Conservation (phyloP, 116 monocot species). For the Trichopus zeylanicus region DNA sequence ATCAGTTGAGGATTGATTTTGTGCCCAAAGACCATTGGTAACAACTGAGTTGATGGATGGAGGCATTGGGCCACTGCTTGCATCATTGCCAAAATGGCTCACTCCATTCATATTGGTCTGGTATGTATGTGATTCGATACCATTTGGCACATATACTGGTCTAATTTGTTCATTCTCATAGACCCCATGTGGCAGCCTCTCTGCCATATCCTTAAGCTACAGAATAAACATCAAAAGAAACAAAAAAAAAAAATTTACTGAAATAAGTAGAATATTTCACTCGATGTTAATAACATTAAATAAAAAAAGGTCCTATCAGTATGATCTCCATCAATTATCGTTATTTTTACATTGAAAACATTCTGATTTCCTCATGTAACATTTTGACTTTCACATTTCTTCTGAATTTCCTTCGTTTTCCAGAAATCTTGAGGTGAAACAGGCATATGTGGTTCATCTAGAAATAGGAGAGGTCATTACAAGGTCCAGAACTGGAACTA, state of each 20-base stretch:
- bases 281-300: neutral
- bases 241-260: no score
- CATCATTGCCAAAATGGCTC: slow-evolving; percentile 9
- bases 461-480: no score
- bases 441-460: no score
- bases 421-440: no score
- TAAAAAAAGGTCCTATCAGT: no score
- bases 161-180: slow-evolving; percentile 26
- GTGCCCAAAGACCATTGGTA: slow-evolving; percentile 22
- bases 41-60: slow-evolving; percentile 2
- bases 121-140: slow-evolving; percentile 20
- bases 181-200: slow-evolving; percentile 40
- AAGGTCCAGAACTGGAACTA: no score
- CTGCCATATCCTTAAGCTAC: slow-evolving; percentile 83
- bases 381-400: no score
- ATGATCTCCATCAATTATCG: no score
- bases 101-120: slow-evolving; percentile 15
- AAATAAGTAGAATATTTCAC: neutral
- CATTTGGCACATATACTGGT: slow-evolving; percentile 24
- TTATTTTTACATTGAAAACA: no score
- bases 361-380: no score
- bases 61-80: slow-evolving; percentile 9
- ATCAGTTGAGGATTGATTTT: slow-evolving; percentile 4
- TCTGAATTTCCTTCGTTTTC: no score
- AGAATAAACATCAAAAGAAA: neutral